A percentile compares a stretch with the other conserved stretches of the same genome.
Conservation (phyloP, 176 grass and related monocot genomes). For the Urochloa ruziziensis region DNA sequence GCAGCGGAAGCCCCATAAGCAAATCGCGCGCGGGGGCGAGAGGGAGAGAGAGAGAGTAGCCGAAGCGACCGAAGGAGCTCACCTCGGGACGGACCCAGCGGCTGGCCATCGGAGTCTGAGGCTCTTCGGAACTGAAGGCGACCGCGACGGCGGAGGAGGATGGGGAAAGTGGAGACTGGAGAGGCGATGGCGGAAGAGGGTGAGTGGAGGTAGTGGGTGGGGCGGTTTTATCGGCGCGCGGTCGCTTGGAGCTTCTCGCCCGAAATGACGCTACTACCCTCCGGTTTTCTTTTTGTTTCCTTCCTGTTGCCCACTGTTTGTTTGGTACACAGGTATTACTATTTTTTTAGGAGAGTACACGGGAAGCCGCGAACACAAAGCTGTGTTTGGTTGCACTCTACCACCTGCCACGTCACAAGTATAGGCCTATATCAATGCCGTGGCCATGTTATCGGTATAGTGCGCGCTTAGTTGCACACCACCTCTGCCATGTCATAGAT, state of each 20-base stretch:
- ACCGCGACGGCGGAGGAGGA: constrained; percentile 27
- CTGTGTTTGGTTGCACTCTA: no score
- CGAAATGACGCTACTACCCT: constrained; percentile 37
- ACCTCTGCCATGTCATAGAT: no score
- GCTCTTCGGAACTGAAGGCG: background rate
- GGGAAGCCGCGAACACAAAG: background rate
- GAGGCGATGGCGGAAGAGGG: constrained; percentile 16
- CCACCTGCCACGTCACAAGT: no score
- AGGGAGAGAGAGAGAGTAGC: background rate
- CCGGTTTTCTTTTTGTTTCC: background rate
- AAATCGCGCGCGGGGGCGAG: background rate
- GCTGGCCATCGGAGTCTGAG: constrained; percentile 55
- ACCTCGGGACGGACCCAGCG: constrained; percentile 87
- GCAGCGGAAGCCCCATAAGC: background rate
- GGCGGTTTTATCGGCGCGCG: constrained; percentile 21
- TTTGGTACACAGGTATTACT: background rate
- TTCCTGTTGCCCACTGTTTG: background rate
- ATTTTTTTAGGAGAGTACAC: background rate
- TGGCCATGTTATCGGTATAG: no score
- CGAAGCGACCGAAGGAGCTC: background rate
- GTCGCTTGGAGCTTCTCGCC: background rate
- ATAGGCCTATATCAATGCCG: no score
- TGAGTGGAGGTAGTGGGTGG: background rate
- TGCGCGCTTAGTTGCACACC: no score
- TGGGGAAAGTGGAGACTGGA: background rate